Base-by-base conservation (phyloP, 495 filamentous ascomycete species). In the Aspergillus nidulans region DNA sequence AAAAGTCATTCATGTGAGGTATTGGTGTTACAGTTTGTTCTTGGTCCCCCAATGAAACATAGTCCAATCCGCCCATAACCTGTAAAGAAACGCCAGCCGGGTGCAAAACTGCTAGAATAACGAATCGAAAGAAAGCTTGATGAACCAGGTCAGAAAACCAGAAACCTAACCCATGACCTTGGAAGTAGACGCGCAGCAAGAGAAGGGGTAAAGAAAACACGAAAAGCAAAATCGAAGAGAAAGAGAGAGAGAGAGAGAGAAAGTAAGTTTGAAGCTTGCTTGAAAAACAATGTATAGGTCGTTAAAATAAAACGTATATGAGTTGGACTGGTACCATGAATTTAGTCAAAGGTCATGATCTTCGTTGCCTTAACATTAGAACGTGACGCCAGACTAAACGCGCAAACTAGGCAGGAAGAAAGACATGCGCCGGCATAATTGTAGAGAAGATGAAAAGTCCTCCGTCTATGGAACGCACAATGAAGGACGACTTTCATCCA, bases 301-400 rank as follows among this genome's bases (percentile, higher is more conserved):
- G 52, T 57, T 51, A 32, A 34, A 53, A 43, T 49, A 43, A 53
- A 44, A 58, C 53, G 52, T 26, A 63, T 58, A 64, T 32, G n/a
- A n/a, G 32, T 34, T 36, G 20, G 53, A 61, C 41, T 38, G 28
- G 32, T 41, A 63, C 62, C 43, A 39, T 53, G 63, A 59, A 64
- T 25, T 12, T 36, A 53, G 58, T 50, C 53, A 38, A 64, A 65
- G 54, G 63, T 69, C 71, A 73, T 76, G 66, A 61, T 72, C 67
- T 73, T 71, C 72, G 72, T 75, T 75, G 70, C 64, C 74, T 74
- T 74, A 60, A 65, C 72, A 67, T 71, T 65, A 61, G 59, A 66
- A 70, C 66, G 67, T 72, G 64, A 66, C 56, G 55, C 57, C 63
- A 64, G 66, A 62, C 61, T 66, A 63, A 63, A 44, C 55, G 57